These are phyloP conservation scores for Nicotiana attenuata DNA, from an alignment of 257 asterid species.

Conservation along the genomic window DNA sequence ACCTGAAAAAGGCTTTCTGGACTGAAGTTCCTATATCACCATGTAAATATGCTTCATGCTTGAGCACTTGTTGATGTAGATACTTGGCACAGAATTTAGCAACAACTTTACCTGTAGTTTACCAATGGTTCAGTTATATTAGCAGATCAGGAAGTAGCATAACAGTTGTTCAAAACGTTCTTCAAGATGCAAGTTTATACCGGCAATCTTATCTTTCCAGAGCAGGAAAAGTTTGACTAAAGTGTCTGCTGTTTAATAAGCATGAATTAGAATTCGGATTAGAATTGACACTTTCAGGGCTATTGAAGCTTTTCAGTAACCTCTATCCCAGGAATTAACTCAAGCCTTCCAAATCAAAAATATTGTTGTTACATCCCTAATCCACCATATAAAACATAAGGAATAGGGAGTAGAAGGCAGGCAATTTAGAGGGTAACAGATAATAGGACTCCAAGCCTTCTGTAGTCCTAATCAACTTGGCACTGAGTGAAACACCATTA, in stretches of 20 bases:
- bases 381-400: neutral
- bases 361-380: neutral
- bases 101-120: conserved; percentile 80
- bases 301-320: neutral
- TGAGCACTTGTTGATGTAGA: conserved; percentile 94
- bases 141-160: conserved; percentile 7
- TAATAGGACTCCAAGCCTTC: neutral
- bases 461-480: neutral
- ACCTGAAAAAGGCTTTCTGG: conserved; percentile 89
- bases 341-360: neutral
- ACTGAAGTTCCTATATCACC: conserved; percentile 89
- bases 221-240: neutral
- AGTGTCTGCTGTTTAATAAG: neutral
- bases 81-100: conserved; percentile 96
- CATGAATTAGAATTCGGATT: neutral
- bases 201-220: neutral
- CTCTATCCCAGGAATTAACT: neutral
- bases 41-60: conserved; percentile 73
- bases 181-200: neutral
- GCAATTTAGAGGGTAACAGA: neutral
- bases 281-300: neutral
- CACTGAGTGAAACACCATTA: neutral
- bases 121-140: conserved; percentile 11
- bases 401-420: neutral
- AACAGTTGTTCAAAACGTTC: neutral